Evolutionary conservation across 495 filamentous ascomycete species (phyloP).

Genomic region (Daldinia caldariorum): DNA sequence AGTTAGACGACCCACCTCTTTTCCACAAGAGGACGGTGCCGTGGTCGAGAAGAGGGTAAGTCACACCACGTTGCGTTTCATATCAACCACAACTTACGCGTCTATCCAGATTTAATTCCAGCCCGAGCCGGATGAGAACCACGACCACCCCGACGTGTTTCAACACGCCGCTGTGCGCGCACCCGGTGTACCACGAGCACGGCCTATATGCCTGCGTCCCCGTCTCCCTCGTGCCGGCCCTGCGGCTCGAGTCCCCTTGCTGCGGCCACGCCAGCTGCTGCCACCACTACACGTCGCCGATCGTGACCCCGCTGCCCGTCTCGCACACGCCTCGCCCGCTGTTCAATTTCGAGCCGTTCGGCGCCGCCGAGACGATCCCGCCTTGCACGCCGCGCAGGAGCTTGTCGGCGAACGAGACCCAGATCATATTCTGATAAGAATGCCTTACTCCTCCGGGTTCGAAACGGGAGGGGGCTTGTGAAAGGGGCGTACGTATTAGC

Average conservation of each 20-base stretch:
- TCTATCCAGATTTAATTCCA: constrained; percentile 29
- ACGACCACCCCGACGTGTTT: constrained; percentile 12
- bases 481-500: neutral
- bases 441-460: neutral
- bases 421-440: constrained; percentile 2
- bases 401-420: constrained; percentile 25
- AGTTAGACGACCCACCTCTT: constrained; percentile 25
- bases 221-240: constrained; percentile 32
- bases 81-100: neutral
- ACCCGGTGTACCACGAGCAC: constrained; percentile 22
- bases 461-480: neutral
- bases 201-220: constrained; percentile 33
- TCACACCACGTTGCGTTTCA: neutral
- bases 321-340: neutral
- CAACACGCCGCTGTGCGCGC: constrained; percentile 3
- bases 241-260: constrained; percentile 29
- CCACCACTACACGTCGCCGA: constrained; percentile 24
- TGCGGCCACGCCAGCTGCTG: constrained; percentile 25
- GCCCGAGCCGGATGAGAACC: constrained; percentile 31
- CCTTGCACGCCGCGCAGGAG: constrained; percentile 28
- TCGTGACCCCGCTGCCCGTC: constrained; percentile 22
- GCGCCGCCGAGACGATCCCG: constrained; percentile 20
- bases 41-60: constrained; percentile 37
- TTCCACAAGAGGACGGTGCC: constrained; percentile 7
- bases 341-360: constrained; percentile 17